Conservation (phyloP, 2,329 filamentous ascomycete genomes). For the Teratosphaeria pseudoeucalypti region DNA sequence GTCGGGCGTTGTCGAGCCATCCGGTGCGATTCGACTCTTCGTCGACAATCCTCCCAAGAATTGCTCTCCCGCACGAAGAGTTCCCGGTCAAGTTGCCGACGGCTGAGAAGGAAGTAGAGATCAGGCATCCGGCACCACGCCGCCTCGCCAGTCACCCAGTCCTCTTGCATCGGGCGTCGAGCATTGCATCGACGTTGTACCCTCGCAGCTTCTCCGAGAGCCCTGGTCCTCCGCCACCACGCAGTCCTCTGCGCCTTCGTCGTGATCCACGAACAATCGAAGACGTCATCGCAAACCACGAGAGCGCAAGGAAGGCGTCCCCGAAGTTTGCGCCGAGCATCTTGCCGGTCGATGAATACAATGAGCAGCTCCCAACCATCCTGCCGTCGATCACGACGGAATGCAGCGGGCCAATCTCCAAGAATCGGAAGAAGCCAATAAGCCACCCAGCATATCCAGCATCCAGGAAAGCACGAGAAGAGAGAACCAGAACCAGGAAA, state of each 20-base stretch:
- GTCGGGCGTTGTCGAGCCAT: constrained; percentile 14
- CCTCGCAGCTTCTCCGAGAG: constrained; percentile 19
- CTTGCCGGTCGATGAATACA: constrained; percentile 16
- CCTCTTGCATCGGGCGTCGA: constrained; percentile 22
- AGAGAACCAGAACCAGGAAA: constrained; percentile 24
- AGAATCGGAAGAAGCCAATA: constrained; percentile 15
- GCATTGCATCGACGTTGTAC: constrained; percentile 19
- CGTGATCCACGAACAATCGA: constrained; percentile 19
- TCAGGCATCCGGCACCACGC: constrained; percentile 21
- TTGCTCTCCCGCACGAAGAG: constrained; percentile 19
- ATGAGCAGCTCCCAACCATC: constrained; percentile 14
- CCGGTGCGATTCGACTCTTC: constrained; percentile 4
- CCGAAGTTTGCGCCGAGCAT: constrained; percentile 21
- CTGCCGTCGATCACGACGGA: constrained; percentile 22
- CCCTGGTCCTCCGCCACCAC: constrained; percentile 26
- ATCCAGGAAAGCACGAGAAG: constrained; percentile 21
- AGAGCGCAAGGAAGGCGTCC: constrained; percentile 12
- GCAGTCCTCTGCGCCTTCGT: constrained; percentile 21
- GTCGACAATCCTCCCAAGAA: constrained; percentile 7
- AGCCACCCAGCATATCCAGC: constrained; percentile 7
- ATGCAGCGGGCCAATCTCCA: constrained; percentile 21
- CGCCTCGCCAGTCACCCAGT: constrained; percentile 21
- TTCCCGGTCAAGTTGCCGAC: constrained; percentile 19
- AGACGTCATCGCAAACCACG: constrained; percentile 11
- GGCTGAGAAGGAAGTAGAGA: constrained; percentile 18